These are phyloP conservation scores for Boletus reticulatus DNA, from an alignment of 768 basidiomycete species.

Conservation along the genomic window DNA sequence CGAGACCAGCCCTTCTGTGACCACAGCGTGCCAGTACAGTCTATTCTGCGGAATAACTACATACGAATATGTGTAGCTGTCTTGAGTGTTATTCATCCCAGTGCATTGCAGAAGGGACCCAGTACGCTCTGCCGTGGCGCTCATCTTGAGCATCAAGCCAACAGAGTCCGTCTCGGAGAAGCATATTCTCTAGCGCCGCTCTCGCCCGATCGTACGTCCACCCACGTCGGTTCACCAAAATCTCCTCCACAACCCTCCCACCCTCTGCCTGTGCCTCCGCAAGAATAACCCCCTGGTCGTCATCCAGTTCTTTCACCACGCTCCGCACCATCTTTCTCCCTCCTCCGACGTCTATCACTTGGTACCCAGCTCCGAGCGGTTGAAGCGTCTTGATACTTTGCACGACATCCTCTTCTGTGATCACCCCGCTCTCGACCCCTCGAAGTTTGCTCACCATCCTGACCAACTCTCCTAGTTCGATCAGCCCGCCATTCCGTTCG, in stretches of 20 bases:
- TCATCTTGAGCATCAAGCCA: constrained; percentile 95
- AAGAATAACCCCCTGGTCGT: constrained; percentile 82
- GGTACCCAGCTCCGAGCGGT: constrained; percentile 90
- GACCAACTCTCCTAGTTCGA: constrained; percentile 84
- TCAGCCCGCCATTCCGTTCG: constrained; percentile 88
- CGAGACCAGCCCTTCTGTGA: too few species aligned
- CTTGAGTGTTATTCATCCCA: constrained; percentile 62
- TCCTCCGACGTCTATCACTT: constrained; percentile 70
- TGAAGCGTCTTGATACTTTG: constrained; percentile 83
- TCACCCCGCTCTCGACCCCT: constrained; percentile 59
- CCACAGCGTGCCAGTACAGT: too few species aligned
- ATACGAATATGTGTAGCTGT: too few species aligned
- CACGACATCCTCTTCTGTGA: constrained; percentile 84
- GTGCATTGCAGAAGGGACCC: constrained; percentile 84
- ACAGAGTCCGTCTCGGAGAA: constrained; percentile 85
- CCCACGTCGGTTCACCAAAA: constrained; percentile 55
- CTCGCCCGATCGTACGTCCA: constrained; percentile 81
- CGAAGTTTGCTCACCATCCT: constrained; percentile 75
- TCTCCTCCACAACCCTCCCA: constrained; percentile 67
- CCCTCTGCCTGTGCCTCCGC: constrained; percentile 67
- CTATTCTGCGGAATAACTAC: too few species aligned
- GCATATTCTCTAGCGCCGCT: constrained; percentile 84
- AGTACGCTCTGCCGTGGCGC: constrained; percentile 64
- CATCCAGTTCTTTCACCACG: constrained; percentile 87
- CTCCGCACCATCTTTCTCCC: constrained; percentile 80